Evolutionary conservation across 352 stramenopile species (phyloP).

Genomic region (Thraustochytrium striatum): DNA sequence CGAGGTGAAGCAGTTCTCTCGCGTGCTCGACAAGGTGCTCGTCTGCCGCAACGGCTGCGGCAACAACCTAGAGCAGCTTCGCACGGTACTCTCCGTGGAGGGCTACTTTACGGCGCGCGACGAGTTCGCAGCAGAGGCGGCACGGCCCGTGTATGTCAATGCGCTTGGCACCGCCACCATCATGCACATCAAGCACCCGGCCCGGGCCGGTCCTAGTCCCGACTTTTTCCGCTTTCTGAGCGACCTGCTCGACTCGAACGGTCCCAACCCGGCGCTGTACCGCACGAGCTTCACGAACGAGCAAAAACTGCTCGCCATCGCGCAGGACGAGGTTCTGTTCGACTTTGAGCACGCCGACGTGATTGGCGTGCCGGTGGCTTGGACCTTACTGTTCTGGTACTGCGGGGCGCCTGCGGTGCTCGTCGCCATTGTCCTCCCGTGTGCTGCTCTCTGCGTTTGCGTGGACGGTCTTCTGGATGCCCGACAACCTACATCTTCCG

Average conservation of each 20-base stretch:
- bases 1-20: constrained; percentile 23
- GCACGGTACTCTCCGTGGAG: neutral
- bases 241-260: constrained; percentile 8
- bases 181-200: constrained; percentile 21
- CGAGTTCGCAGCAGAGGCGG: neutral
- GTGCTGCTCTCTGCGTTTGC: constrained; percentile 21
- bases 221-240: constrained; percentile 15
- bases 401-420: constrained; percentile 6
- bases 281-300: constrained; percentile 20
- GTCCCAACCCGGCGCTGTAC: constrained; percentile 23
- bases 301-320: constrained; percentile 39
- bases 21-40: neutral
- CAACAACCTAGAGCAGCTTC: neutral
- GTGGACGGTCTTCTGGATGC: constrained; percentile 36
- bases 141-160: neutral
- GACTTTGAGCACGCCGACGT: constrained; percentile 45
- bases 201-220: neutral
- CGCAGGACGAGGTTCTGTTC: constrained; percentile 32
- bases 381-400: constrained; percentile 26
- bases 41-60: neutral
- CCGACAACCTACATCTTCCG: constrained; percentile 1
- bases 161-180: constrained; percentile 3
- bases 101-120: constrained; percentile 16
- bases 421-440: constrained; percentile 25
- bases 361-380: constrained; percentile 39